Base-by-base conservation (phyloP, 495 filamentous ascomycete species). In the Podospora australis region DNA sequence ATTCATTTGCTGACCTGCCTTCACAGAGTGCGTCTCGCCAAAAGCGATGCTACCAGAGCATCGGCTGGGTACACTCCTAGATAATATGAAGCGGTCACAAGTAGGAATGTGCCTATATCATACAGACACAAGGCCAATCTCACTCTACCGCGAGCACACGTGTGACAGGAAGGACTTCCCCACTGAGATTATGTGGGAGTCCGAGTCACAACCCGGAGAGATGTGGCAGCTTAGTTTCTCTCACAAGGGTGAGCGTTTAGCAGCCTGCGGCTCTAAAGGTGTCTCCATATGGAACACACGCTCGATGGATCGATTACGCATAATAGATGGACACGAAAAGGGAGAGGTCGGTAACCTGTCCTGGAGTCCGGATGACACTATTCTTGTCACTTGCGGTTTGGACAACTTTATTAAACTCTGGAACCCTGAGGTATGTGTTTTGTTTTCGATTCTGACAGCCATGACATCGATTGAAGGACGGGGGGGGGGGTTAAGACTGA, bases 21-120 rank as follows among this genome's bases (percentile, higher is more conserved):
- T 25, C 10, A 8, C 44, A 94, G 88, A 77, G 71, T 95, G 79
- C 25, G 94, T 99, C 49, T 94, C 94, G 3, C 92, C 92, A 1
- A 90, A 88, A n/a, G 86, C 95, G 20, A 97, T 99, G 94, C 87
- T 99, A 41, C 94, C 92, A 4, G 87, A 94, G 55, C 88, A 94
- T 64, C 86, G 92, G 10, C 73, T 99, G n/a, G 88, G 87, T 6
- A 71, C 79, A 21, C 67, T 99, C n/a, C 68, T 99, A 41, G 74
- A 87, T 40, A 79, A 91, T 47, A 79, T 94, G 22, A 95, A 96
- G 59, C 70, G 80, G 40, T 78, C 72, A 45, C 91, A 96, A 66
- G 86, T 97, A 36, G 77, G 80, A 40, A 75, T 79, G 30, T 99
- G 92, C 57, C 67, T 88, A 36, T 99, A 88, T 67, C 92, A 99